Evolutionary conservation across 768 basidiomycete species (phyloP), one percentile per base, ranked within the genome.

Genomic region (Coprinellus aureogranulatus): DNA sequence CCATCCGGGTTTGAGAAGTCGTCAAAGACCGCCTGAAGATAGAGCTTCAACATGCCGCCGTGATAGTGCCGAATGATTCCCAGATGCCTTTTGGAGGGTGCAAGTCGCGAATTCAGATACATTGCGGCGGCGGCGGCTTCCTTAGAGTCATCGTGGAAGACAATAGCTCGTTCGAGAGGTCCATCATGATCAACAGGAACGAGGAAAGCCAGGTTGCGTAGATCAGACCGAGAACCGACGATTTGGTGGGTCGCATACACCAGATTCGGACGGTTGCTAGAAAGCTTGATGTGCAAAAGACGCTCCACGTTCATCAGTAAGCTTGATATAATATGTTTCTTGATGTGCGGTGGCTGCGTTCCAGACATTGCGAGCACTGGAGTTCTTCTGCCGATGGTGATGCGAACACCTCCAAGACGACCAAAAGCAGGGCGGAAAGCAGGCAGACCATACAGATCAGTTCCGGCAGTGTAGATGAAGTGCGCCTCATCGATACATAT

Each of bases 21-120:
- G 0, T 57, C 37, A 20, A 61, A 69, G 0, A 62, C 62, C 1
- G 48, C 11, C 12, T 60, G 30, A 0, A 70, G 61, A 30, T 70
- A 73, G 3, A 30, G 47, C 9, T 60, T 60, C 0, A 68, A 73
- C 70, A 73, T 73, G 2, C 61, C 58, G 9, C 60, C 46, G 26
- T 71, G 65, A 37, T 71, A 70, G 23, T 70, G 69, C 9, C 30
- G 53, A 26, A 71, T 49, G 20, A 72, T 27, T 4, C 62, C 66
- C 1, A 20, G 47, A 4, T 31, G 51, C 3, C 41, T 57, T 3
- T 63, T 51, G 9, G 26, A 1, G 2, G 2, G 4, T 2, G 68
- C 62, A 0, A 73, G 59, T 4, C n/a, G 47, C 10, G 47, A 48
- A 23, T 23, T 23, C 14, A 48, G 25, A n/a, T 25, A 48, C 10